These are phyloP conservation scores for Alternaria gaisen DNA, from an alignment of 2,329 filamentous ascomycete species.

Conservation along the genomic window DNA sequence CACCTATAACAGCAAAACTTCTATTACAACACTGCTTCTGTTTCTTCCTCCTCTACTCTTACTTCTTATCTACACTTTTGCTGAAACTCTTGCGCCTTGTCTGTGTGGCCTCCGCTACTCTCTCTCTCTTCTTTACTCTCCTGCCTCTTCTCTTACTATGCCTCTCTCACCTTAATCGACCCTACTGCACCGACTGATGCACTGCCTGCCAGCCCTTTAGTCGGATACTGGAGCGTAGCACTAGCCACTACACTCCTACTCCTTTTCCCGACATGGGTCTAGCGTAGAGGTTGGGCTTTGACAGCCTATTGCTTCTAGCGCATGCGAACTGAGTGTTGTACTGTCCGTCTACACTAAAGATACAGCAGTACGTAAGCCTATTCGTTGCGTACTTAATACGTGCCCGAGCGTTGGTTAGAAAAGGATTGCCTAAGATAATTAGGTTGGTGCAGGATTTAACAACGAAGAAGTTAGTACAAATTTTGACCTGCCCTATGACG, in stretches of 20 bases:
- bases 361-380: not conserved
- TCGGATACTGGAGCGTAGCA: not conserved
- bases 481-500: too few relatives aligned
- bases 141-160: too few relatives aligned
- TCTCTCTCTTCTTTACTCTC: too few relatives aligned
- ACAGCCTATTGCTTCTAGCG: not conserved
- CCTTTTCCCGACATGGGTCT: not conserved
- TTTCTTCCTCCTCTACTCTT: too few relatives aligned
- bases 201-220: not conserved
- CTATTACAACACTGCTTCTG: too few relatives aligned
- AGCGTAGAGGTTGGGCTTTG: not conserved
- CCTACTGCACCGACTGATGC: too few relatives aligned
- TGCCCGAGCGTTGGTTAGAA: not conserved
- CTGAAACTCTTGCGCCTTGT: too few relatives aligned
- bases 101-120: too few relatives aligned
- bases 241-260: not conserved
- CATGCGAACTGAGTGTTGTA: not conserved
- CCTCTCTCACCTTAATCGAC: too few relatives aligned
- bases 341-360: not conserved
- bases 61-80: too few relatives aligned
- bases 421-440: not conserved
- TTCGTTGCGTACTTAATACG: not conserved
- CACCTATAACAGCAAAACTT: too few relatives aligned
- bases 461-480: too few relatives aligned
- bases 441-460: not conserved